Evolutionary conservation across 169 alveolate genomes (phyloP), one percentile per base, ranked within the genome.

Genomic region (Plasmodium gonderi): DNA sequence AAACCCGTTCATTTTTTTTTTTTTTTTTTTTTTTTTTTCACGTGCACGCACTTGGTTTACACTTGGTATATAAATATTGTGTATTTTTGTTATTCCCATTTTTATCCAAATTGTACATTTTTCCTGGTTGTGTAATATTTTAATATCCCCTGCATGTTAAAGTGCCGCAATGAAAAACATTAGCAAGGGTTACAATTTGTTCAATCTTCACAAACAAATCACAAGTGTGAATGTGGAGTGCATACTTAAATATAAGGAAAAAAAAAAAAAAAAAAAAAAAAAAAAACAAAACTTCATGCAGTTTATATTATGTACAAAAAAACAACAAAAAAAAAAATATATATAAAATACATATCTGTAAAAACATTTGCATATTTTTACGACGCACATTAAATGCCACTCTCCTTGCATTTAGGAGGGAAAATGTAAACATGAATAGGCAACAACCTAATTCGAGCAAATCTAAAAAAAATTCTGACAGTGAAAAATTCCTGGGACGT

Each of bases 381-480:
- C 26, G 72, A 23, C 11, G 26, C 72, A 60, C 33, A n/a, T 20
- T 60, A 20, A 60, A 60, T 60, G 31, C 31, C 36, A 14, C 38
- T 29, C 72, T 12, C 72, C 38, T 23, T 60, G 36, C 9, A 36
- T 60, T 60, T 60, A 36, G 40, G 72, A 60, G 26, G 38, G n/a
- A 60, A 60, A 17, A 60, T 60, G 72, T 36, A 8, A n/a, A 60
- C 72, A 60, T 36, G 29, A 60, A 12, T n/a, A 20, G 72, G 72
- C 72, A 60, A 36, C 72, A 60, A 60, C 72, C 72, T 36, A 60
- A 23, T 60, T 60, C 26, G 72, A 60, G 36, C 72, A 60, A 60
- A 60, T 60, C 72, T 20, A 60, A 60, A 60, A 54, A 60, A 60
- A 60, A 20, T 60, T 60, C 6, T 60, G 26, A 60, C 38, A 60